Conservation (phyloP, 805 yeast species). For the Candida vartiovaarae region DNA sequence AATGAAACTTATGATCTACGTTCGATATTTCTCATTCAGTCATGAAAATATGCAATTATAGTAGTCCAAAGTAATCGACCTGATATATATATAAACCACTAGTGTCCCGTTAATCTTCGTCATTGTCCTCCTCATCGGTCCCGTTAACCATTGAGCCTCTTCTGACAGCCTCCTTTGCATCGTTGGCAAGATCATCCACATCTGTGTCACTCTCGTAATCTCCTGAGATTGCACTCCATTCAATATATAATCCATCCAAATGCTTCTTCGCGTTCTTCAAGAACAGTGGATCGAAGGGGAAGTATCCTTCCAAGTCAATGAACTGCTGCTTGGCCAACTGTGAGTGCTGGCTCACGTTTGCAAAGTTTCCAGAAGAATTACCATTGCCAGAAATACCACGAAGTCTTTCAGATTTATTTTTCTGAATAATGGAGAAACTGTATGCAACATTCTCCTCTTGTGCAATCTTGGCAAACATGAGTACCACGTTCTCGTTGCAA, state of each 20-base stretch:
- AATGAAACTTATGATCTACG: too few relatives aligned
- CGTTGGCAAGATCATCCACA: slow-evolving; percentile 30
- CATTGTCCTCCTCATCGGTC: not conserved
- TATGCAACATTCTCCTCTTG: slow-evolving; percentile 86
- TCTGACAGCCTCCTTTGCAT: slow-evolving; percentile 18
- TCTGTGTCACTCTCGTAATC: slow-evolving; percentile 42
- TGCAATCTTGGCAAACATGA: slow-evolving; percentile 88
- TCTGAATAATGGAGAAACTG: slow-evolving; percentile 89
- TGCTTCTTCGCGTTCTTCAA: slow-evolving; percentile 52
- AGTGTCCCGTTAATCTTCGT: not conserved
- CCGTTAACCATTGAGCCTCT: slow-evolving; percentile 10
- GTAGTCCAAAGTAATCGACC: too few relatives aligned
- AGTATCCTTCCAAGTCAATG: slow-evolving; percentile 85
- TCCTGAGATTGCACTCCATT: slow-evolving; percentile 77
- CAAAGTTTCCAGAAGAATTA: slow-evolving; percentile 7
- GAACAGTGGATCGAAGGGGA: slow-evolving; percentile 91
- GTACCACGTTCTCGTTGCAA: slow-evolving; percentile 89
- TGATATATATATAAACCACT: too few relatives aligned
- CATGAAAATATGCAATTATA: too few relatives aligned
- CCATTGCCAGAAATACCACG: slow-evolving; percentile 33
- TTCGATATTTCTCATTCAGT: too few relatives aligned
- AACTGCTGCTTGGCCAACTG: slow-evolving; percentile 70
- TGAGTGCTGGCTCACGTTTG: slow-evolving; percentile 28
- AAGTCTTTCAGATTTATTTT: slow-evolving; percentile 53
- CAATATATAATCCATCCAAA: slow-evolving; percentile 55